A percentile compares a stretch with the other conserved stretches of the same genome.
Conservation (phyloP, 345 rosid genomes). For the Acer yangbiense region DNA sequence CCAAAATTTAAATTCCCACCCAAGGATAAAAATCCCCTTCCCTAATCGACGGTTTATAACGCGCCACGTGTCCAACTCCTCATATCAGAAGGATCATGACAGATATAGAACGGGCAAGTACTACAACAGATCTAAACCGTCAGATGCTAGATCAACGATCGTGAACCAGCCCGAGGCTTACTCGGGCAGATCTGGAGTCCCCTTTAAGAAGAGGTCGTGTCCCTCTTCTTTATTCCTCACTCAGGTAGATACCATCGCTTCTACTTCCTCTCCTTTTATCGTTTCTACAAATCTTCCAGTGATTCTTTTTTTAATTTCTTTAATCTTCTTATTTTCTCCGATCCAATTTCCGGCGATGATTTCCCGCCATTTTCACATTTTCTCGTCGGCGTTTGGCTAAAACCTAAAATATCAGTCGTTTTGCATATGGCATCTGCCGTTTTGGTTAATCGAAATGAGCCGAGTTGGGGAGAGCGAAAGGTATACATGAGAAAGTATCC, state of each 20-base stretch:
- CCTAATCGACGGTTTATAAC: background rate
- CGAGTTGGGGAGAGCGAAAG: constrained; percentile 40
- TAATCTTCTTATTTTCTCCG: background rate
- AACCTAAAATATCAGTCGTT: background rate
- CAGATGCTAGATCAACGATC: constrained; percentile 30
- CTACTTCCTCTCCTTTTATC: background rate
- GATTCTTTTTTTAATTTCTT: too few species aligned
- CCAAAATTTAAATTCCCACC: constrained; percentile 21
- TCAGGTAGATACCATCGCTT: constrained; percentile 7
- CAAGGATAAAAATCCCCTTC: background rate
- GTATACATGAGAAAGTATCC: constrained; percentile 41
- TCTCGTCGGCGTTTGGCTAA: constrained; percentile 20
- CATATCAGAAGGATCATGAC: constrained; percentile 19
- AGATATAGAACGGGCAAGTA: constrained; percentile 26
- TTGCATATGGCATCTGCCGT: constrained; percentile 41
- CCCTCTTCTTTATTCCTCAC: constrained; percentile 15
- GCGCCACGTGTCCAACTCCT: background rate
- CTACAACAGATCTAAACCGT: constrained; percentile 26
- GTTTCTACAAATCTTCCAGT: background rate
- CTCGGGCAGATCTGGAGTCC: constrained; percentile 40
- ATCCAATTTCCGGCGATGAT: background rate
- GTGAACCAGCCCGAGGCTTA: constrained; percentile 15
- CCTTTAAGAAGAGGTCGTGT: constrained; percentile 40
- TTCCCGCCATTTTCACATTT: constrained; percentile 2
- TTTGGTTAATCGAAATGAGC: constrained; percentile 40